Evolutionary conservation across 257 asterid species (phyloP).

Genomic region (Nicotiana tomentosiformis): DNA sequence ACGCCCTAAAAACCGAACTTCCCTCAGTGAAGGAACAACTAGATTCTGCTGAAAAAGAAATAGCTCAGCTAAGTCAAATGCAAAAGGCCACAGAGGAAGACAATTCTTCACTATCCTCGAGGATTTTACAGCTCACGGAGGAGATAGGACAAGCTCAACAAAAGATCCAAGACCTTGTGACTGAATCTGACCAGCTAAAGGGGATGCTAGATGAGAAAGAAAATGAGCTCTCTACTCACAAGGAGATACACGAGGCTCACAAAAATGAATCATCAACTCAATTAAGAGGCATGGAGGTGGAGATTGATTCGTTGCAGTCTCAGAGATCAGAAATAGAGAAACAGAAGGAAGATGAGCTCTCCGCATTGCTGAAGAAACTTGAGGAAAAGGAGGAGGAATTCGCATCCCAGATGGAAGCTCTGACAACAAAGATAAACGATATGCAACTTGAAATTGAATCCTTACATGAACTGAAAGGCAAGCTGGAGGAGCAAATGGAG

Average conservation of each 20-base stretch:
- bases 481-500: slow-evolving; percentile 45
- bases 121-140: slow-evolving; percentile 30
- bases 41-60: slow-evolving; percentile 36
- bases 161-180: slow-evolving; percentile 34
- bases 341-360: slow-evolving; percentile 53
- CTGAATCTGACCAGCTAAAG: slow-evolving; percentile 35
- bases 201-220: slow-evolving; percentile 49
- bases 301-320: slow-evolving; percentile 47
- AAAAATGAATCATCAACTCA: slow-evolving; percentile 53
- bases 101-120: slow-evolving; percentile 29
- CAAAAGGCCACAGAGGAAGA: slow-evolving; percentile 32
- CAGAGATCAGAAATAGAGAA: slow-evolving; percentile 55
- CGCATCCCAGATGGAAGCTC: slow-evolving; percentile 38
- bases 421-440: slow-evolving; percentile 34
- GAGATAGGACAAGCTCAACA: slow-evolving; percentile 35
- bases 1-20: slow-evolving; percentile 34
- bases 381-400: slow-evolving; percentile 54
- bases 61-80: slow-evolving; percentile 34
- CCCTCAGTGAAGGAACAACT: slow-evolving; percentile 27
- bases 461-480: slow-evolving; percentile 34
- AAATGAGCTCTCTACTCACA: slow-evolving; percentile 50
- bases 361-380: slow-evolving; percentile 48
- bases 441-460: slow-evolving; percentile 51
- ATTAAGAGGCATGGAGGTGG: slow-evolving; percentile 57
- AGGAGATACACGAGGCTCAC: slow-evolving; percentile 66